phyloP scores from a whole-genome alignment of 23 red algal species.

The Gracilaria caudata region DNA sequence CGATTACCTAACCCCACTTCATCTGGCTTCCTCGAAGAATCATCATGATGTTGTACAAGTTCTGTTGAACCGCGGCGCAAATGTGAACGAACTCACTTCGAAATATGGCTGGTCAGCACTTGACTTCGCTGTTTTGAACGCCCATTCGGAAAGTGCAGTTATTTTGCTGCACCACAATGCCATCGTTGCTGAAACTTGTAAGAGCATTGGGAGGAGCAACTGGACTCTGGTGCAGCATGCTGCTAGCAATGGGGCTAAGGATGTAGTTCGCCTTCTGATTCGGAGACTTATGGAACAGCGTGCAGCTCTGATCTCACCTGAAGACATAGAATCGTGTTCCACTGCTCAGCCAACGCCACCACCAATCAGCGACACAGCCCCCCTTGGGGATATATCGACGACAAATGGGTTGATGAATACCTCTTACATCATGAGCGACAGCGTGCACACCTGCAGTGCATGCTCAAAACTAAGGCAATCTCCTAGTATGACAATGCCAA shows the following conservation, averaged over 20 bases:
- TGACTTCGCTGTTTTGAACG: constrained; percentile 93
- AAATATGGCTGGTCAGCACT: constrained; percentile 86
- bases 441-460: constrained; percentile 5
- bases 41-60: constrained; percentile 78
- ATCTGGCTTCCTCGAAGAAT: constrained; percentile 82
- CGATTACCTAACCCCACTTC: constrained; percentile 86
- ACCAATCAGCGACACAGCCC: background rate
- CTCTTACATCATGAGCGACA: background rate
- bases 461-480: constrained; percentile 14
- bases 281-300: constrained; percentile 68
- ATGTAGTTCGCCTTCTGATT: constrained; percentile 83
- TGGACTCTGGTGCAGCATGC: constrained; percentile 91
- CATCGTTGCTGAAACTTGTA: constrained; percentile 57
- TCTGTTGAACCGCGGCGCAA: constrained; percentile 73
- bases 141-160: constrained; percentile 64
- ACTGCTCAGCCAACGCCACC: background rate
- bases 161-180: constrained; percentile 38
- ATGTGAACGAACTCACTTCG: constrained; percentile 76
- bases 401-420: background rate
- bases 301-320: background rate
- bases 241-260: constrained; percentile 73
- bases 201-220: constrained; percentile 40
- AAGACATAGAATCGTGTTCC: background rate
- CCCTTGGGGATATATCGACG: background rate
- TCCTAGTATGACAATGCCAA: background rate